A percentile compares a stretch with the other conserved stretches of the same genome.
phyloP scores from a whole-genome alignment of 345 rosid species.

The Geranium rotundifolium region DNA sequence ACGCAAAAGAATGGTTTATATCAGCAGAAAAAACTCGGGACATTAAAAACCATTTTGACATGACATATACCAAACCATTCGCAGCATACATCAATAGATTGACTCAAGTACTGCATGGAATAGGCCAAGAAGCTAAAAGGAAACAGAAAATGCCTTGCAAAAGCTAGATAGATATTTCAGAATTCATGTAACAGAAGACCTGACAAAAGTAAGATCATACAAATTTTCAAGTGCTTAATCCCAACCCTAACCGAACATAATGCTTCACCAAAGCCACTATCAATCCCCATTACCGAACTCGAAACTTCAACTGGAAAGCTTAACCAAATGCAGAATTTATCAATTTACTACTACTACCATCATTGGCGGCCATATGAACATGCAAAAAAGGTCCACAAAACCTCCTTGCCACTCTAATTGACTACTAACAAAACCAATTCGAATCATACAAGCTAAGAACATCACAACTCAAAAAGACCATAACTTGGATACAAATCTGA shows the following conservation, averaged over 20 bases:
- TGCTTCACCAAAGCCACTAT: background rate
- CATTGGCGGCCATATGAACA: background rate
- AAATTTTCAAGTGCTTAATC: background rate
- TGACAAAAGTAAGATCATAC: background rate
- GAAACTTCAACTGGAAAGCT: background rate
- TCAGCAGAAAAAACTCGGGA: too few relatives aligned
- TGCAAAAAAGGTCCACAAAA: background rate
- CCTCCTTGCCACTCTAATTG: background rate
- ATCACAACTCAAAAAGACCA: background rate
- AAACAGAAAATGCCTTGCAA: background rate
- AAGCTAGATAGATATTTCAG: background rate
- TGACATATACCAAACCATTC: background rate
- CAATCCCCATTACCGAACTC: background rate
- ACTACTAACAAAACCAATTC: background rate
- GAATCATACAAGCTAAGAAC: background rate
- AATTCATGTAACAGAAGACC: background rate
- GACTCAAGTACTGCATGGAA: background rate
- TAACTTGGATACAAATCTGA: too few relatives aligned
- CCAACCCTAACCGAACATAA: background rate
- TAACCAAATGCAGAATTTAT: background rate
- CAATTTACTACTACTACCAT: background rate
- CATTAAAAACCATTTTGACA: background rate
- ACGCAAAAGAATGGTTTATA: background rate
- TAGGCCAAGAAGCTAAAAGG: background rate
- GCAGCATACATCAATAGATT: background rate